Percentiles rank a stretch among this genome's conserved stretches.
phyloP scores from a whole-genome alignment of 2,329 filamentous ascomycete genomes.

The Meredithiella fracta region DNA sequence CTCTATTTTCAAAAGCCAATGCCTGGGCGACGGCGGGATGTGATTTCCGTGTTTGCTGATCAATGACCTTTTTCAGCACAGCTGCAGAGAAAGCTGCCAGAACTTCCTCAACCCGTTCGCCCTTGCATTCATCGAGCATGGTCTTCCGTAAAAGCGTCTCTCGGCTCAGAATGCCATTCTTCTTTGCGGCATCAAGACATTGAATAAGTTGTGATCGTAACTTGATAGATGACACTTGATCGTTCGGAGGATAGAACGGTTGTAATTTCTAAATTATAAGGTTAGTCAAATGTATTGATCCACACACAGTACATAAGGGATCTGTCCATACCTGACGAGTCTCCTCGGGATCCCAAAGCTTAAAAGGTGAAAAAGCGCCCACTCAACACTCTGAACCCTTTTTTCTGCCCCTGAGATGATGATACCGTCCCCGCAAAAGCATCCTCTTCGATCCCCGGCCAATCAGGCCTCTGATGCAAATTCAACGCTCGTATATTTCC shows the following conservation, averaged over 20 bases:
- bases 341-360: conserved; percentile 64
- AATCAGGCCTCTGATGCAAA: conserved; percentile 59
- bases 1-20: conserved; percentile 42
- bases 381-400: conserved; percentile 71
- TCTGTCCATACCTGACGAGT: conserved; percentile 44
- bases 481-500: conserved; percentile 73
- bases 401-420: conserved; percentile 52
- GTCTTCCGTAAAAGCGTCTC: conserved; percentile 76
- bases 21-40: conserved; percentile 34
- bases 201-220: conserved; percentile 71
- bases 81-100: conserved; percentile 69
- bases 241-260: conserved; percentile 78
- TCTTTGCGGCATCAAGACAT: conserved; percentile 71
- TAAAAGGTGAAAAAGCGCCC: conserved; percentile 75
- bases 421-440: conserved; percentile 54
- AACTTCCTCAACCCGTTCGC: conserved; percentile 76
- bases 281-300: conserved; percentile 10
- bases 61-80: conserved; percentile 53
- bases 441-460: conserved; percentile 56
- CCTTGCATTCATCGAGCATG: conserved; percentile 92
- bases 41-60: conserved; percentile 23
- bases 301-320: not conserved
- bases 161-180: conserved; percentile 63
- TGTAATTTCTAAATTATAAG: conserved; percentile 51
- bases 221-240: conserved; percentile 81